These are phyloP conservation scores for Purshia tridentata DNA, from an alignment of 306 rosid genomes.

Conservation along the genomic window DNA sequence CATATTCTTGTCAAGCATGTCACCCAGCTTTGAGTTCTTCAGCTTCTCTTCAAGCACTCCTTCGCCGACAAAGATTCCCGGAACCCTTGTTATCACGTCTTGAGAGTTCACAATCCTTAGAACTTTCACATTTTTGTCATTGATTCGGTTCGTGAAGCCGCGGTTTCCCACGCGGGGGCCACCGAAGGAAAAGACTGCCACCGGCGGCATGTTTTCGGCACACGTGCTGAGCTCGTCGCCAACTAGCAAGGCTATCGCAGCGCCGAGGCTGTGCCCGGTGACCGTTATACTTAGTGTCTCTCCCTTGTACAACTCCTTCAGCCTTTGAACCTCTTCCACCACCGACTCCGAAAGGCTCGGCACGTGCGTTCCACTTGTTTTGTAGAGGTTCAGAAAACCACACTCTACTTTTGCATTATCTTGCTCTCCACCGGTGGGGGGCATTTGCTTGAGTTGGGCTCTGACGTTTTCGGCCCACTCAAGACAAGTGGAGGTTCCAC, in stretches of 20 bases:
- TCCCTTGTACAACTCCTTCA: slow-evolving; percentile 54
- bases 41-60: slow-evolving; percentile 45
- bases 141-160: slow-evolving; percentile 48
- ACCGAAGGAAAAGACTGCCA: slow-evolving; percentile 83
- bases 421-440: neutral
- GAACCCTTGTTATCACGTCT: slow-evolving; percentile 79
- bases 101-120: slow-evolving; percentile 78
- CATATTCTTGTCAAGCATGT: slow-evolving; percentile 49
- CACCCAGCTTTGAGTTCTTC: slow-evolving; percentile 34
- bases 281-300: slow-evolving; percentile 73
- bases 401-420: slow-evolving; percentile 53
- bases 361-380: slow-evolving; percentile 69
- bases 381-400: slow-evolving; percentile 76
- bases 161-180: slow-evolving; percentile 89
- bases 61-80: slow-evolving; percentile 46
- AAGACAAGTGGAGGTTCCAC: slow-evolving; percentile 90
- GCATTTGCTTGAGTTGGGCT: slow-evolving; percentile 52
- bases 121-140: slow-evolving; percentile 51
- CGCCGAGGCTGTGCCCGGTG: slow-evolving; percentile 89
- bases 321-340: slow-evolving; percentile 57
- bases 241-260: slow-evolving; percentile 70
- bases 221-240: slow-evolving; percentile 69
- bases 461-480: slow-evolving; percentile 92
- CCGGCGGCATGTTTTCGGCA: slow-evolving; percentile 41
- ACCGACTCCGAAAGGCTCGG: slow-evolving; percentile 67